Percentiles rank a stretch among this genome's conserved stretches.
Conservation (phyloP, 2,329 filamentous ascomycete species). For the Penicillium hesseltinei region DNA sequence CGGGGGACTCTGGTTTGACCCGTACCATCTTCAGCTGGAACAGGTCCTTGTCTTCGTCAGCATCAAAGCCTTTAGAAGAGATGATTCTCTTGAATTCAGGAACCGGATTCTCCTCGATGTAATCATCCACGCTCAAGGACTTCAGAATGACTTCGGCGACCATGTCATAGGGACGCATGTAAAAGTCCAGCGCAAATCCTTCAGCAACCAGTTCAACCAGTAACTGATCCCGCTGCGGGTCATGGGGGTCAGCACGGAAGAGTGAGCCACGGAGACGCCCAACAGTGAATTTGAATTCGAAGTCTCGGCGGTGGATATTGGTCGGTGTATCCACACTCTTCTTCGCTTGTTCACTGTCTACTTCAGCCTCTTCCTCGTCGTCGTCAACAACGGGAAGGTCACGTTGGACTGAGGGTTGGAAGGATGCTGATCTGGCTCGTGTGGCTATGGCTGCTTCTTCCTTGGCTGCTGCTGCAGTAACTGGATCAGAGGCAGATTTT, state of each 20-base stretch:
- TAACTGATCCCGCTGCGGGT: slow-evolving; percentile 71
- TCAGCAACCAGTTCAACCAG: slow-evolving; percentile 90
- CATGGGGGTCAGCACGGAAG: slow-evolving; percentile 79
- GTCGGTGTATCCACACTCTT: slow-evolving; percentile 51
- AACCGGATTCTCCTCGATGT: slow-evolving; percentile 80
- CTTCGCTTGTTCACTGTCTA: slow-evolving; percentile 60
- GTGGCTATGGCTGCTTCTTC: slow-evolving; percentile 30
- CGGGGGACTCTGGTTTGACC: slow-evolving; percentile 86
- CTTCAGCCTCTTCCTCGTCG: slow-evolving; percentile 53
- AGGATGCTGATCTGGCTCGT: slow-evolving; percentile 65
- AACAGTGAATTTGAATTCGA: slow-evolving; percentile 96
- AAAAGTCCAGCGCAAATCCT: slow-evolving; percentile 82
- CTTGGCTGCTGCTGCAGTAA: slow-evolving; percentile 32
- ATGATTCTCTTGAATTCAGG: slow-evolving; percentile 96
- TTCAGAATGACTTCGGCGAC: slow-evolving; percentile 85
- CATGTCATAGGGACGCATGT: slow-evolving; percentile 87
- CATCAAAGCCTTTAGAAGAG: slow-evolving; percentile 74
- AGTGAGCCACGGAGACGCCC: slow-evolving; percentile 91
- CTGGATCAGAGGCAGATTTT: slow-evolving; percentile 40
- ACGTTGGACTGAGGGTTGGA: slow-evolving; percentile 69
- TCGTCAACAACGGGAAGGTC: slow-evolving; percentile 80
- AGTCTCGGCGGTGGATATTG: slow-evolving; percentile 81
- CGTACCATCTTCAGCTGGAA: slow-evolving; percentile 86
- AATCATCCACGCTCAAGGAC: slow-evolving; percentile 86
- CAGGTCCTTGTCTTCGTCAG: slow-evolving; percentile 73